Evolutionary conservation across 1,284 basidiomycete genomes (phyloP).

Genomic region (Ganoderma leucocontextum): DNA sequence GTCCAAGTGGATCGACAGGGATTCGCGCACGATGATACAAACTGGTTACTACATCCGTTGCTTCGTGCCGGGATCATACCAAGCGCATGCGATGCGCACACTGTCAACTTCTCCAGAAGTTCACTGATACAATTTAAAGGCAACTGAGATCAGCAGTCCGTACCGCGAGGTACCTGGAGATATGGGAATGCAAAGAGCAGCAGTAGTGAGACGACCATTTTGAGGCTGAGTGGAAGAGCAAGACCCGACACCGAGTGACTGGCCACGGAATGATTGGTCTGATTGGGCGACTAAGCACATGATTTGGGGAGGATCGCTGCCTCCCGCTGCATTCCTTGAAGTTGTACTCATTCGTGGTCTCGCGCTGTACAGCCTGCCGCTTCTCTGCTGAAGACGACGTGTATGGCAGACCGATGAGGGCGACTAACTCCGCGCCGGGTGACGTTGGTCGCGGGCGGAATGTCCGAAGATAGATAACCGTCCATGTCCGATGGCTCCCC

Average conservation of each 20-base stretch:
- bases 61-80: neutral
- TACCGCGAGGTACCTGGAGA: no score
- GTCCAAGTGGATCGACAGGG: neutral
- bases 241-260: neutral
- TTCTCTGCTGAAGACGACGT: conserved; percentile 4
- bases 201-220: neutral
- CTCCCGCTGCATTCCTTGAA: neutral
- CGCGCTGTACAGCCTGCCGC: neutral
- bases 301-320: neutral
- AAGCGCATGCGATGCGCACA: neutral
- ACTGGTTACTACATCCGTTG: neutral
- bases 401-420: neutral
- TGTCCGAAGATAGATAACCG: conserved; percentile 12
- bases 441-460: neutral
- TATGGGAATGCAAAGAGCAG: neutral
- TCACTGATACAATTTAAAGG: no score
- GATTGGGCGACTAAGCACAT: conserved; percentile 4
- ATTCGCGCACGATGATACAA: neutral
- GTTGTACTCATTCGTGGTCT: neutral
- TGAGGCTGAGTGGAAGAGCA: neutral
- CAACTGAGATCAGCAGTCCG: neutral
- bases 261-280: neutral
- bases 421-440: neutral
- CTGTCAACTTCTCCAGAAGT: neutral
- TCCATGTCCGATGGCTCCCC: conserved; percentile 6